phyloP scores from a whole-genome alignment of 2,329 filamentous ascomycete species.

The Trichophyton equinum region DNA sequence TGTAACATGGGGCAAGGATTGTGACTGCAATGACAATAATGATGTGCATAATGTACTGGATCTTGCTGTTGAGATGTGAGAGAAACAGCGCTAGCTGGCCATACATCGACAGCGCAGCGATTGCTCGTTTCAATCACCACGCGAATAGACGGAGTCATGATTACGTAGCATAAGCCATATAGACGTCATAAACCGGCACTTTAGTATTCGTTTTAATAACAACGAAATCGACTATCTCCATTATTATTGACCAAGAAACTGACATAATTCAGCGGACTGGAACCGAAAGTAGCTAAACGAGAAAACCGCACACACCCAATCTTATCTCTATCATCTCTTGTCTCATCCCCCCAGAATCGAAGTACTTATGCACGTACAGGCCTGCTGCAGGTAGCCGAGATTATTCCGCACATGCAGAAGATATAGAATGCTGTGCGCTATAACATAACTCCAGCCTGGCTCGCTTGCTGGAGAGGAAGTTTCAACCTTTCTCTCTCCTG shows the following conservation, averaged over 20 bases:
- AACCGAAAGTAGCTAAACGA: neutral
- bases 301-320: neutral
- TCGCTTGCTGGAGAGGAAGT: neutral
- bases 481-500: neutral
- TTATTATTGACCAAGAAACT: neutral
- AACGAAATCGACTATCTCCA: too few relatives aligned
- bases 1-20: neutral
- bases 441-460: neutral
- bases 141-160: neutral
- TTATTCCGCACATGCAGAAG: neutral
- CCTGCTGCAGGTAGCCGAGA: slow-evolving; percentile 2
- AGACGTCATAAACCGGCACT: neutral
- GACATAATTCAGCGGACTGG: neutral
- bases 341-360: neutral
- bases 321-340: neutral
- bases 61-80: neutral
- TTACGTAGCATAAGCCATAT: neutral
- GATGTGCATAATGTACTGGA: neutral
- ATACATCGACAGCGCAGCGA: neutral
- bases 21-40: neutral
- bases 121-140: neutral
- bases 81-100: neutral
- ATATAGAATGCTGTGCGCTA: neutral
- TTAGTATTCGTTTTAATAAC: too few relatives aligned
- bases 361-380: neutral